A percentile compares a stretch with the other conserved stretches of the same genome.
Conservation (phyloP, 75 land plant species). For the Cryptomeria japonica region DNA sequence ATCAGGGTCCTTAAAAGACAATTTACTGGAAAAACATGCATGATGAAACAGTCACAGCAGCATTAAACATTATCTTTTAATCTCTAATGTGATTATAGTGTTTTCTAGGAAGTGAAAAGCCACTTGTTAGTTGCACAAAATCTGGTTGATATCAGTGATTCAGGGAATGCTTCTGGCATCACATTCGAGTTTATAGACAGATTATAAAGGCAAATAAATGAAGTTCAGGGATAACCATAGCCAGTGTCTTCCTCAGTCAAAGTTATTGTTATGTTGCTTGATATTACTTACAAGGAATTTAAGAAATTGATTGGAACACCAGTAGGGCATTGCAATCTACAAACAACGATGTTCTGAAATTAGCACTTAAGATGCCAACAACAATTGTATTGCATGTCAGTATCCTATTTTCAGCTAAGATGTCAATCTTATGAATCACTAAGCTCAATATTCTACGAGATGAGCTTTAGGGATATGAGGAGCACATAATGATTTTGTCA, state of each 20-base stretch:
- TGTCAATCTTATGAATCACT: background rate
- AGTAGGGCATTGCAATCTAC: background rate
- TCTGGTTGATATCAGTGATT: background rate
- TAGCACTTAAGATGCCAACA: background rate
- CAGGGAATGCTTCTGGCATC: background rate
- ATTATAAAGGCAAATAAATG: background rate
- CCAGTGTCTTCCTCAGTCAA: background rate
- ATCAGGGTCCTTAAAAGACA: background rate
- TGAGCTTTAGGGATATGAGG: background rate
- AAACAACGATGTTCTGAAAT: background rate
- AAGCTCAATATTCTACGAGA: background rate
- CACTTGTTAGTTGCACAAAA: background rate
- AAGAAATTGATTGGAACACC: background rate
- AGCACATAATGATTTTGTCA: background rate
- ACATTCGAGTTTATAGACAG: background rate
- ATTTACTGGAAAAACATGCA: background rate
- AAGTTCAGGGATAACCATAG: background rate
- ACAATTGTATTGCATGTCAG: background rate
- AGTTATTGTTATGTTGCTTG: background rate
- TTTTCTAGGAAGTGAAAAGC: background rate
- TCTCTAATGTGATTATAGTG: background rate
- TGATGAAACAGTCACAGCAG: background rate
- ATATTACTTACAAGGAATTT: background rate
- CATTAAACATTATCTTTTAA: background rate
- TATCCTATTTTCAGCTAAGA: background rate